A percentile compares a stretch with the other conserved stretches of the same genome.
These are phyloP conservation scores for Fusarium ramigenum DNA, from an alignment of 2,329 filamentous ascomycete genomes.

Conservation along the genomic window DNA sequence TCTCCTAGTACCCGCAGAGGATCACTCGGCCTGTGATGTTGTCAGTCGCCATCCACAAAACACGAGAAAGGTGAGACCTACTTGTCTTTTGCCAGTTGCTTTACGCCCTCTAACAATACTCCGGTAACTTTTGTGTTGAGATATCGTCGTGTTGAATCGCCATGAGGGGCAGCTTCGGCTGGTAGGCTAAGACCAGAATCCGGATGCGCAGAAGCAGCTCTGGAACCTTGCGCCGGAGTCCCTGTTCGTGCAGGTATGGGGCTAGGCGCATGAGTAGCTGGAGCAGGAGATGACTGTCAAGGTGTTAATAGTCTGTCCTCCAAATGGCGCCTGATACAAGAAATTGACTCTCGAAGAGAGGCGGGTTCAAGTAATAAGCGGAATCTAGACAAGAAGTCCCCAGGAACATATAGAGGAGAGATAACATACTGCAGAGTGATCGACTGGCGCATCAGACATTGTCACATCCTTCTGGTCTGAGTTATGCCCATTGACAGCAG, in stretches of 20 bases:
- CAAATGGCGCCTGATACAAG: neutral
- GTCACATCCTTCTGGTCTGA: constrained; percentile 50
- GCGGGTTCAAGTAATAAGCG: neutral
- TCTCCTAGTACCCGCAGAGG: constrained; percentile 76
- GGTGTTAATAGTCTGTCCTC: constrained; percentile 13
- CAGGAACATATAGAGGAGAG: neutral
- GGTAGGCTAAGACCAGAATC: constrained; percentile 65
- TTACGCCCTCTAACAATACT: constrained; percentile 78
- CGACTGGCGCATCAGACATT: constrained; percentile 56
- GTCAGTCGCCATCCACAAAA: constrained; percentile 14
- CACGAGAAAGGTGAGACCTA: constrained; percentile 55
- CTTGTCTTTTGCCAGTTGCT: constrained; percentile 75
- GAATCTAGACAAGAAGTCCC: too few relatives aligned
- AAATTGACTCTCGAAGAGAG: neutral
- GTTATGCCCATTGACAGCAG: constrained; percentile 30
- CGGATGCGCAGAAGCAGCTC: constrained; percentile 66
- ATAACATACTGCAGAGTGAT: constrained; percentile 52
- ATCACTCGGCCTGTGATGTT: constrained; percentile 64
- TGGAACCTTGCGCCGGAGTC: constrained; percentile 61
- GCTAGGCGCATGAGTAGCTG: constrained; percentile 50
- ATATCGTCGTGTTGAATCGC: constrained; percentile 75
- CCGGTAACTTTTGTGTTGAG: constrained; percentile 76
- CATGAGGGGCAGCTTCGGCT: constrained; percentile 68
- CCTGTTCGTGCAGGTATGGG: constrained; percentile 57
- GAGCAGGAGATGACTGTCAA: constrained; percentile 51